Evolutionary conservation across 805 yeast genomes (phyloP), one percentile per base, ranked within the genome.

Genomic region (Wickerhamiella azyma): DNA sequence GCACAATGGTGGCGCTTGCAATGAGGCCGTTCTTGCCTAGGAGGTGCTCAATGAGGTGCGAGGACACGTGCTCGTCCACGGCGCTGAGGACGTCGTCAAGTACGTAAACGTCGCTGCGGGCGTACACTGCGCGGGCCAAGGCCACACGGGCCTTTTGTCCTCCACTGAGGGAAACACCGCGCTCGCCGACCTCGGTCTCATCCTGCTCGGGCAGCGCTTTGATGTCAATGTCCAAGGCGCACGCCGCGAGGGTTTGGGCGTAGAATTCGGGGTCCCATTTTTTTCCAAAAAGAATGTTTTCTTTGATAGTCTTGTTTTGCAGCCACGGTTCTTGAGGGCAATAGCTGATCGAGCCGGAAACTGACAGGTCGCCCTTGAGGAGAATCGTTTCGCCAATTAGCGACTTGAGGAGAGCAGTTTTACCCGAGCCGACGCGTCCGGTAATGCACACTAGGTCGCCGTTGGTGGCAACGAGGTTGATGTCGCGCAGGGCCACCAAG

Each of bases 121-220:
- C 75, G 60, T 92, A 92, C 9, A 92, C 95, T 10, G 98, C 96
- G 60, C 98, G 76, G 0, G 98, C 98, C 45, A 92, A 72, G 1
- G 94, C 79, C 32, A 92, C 71, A 61, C 98, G 78, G 0, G 98
- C 97, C 70, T 92, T 92, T 64, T 92, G 98, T 39, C 98, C 98
- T 43, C 98, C 98, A 37, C 95, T 84, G 42, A 92, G 70, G 11
- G 96, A 85, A 43, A 92, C 88, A 52, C 98, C 98, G 62, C 89
- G 85, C 66, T 92, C 98, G 52, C 98, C 98, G 48, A 92, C 97
- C 55, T 83, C 76, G 5, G 98, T 92, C 43, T 70, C 71, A 61
- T 92, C 97, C 46, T 96, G 95, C 58, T 85, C 83, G 1, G 95
- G 85, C 49, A 92, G 71, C 26, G 79, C 76, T 26, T 73, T 75